Conservation (phyloP, 805 yeast species). For the Novakomyces olei region DNA sequence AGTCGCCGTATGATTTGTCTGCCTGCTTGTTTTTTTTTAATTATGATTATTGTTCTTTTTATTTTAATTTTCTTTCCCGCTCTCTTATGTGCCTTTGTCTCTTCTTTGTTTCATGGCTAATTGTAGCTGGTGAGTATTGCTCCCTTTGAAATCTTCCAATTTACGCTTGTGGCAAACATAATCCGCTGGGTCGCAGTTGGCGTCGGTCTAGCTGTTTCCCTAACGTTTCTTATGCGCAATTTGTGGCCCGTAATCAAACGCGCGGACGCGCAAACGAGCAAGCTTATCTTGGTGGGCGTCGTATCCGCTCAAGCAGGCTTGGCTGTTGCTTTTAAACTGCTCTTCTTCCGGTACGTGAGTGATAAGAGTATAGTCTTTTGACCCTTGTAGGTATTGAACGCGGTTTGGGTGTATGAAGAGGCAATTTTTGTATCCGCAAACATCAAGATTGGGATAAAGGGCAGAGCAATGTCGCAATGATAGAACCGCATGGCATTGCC, state of each 20-base stretch:
- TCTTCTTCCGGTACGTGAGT: slow-evolving; percentile 29
- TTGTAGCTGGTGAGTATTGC: slow-evolving; percentile 12
- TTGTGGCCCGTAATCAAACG: slow-evolving; percentile 19
- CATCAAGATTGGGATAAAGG: too few species aligned
- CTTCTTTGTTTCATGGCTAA: too few species aligned
- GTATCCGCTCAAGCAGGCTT: slow-evolving; percentile 32
- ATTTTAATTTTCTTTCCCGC: too few species aligned
- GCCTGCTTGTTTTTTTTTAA: slow-evolving; percentile 28
- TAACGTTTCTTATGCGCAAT: slow-evolving; percentile 28
- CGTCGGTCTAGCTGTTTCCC: slow-evolving; percentile 39
- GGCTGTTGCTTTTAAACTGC: slow-evolving; percentile 40
- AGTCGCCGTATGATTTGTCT: slow-evolving; percentile 37
- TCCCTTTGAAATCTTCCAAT: slow-evolving; percentile 14
- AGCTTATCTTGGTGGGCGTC: slow-evolving; percentile 18
- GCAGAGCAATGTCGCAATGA: too few species aligned
- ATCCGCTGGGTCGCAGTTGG: slow-evolving; percentile 44
- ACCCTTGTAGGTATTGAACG: too few species aligned
- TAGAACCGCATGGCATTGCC: too few species aligned
- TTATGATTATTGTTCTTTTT: too few species aligned
- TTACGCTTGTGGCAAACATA: slow-evolving; percentile 20
- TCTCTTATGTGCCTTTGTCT: too few species aligned
- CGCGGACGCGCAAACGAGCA: slow-evolving; percentile 20
- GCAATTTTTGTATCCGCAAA: too few species aligned
- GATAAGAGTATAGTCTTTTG: too few species aligned
- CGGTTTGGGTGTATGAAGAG: too few species aligned